These are phyloP conservation scores for Zasmidium citrigriseum DNA, from an alignment of 2,329 filamentous ascomycete genomes.

Conservation along the genomic window DNA sequence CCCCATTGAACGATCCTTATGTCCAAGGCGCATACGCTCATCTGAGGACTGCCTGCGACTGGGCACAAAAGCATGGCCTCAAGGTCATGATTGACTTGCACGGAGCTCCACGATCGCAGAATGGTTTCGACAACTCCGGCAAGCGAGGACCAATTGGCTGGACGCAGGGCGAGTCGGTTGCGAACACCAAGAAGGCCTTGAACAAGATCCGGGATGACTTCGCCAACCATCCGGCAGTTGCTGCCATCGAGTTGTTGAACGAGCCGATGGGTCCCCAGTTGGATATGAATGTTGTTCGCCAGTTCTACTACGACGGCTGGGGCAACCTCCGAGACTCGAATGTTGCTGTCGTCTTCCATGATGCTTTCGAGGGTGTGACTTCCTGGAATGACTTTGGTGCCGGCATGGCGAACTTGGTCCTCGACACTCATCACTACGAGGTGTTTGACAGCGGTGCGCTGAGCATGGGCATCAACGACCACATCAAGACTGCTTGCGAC, in stretches of 20 bases:
- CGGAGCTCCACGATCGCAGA: slow-evolving; percentile 64
- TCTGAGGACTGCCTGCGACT: slow-evolving; percentile 50
- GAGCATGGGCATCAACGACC: slow-evolving; percentile 39
- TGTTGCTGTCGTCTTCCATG: slow-evolving; percentile 48
- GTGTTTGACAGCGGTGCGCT: slow-evolving; percentile 45
- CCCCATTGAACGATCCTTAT: slow-evolving; percentile 56
- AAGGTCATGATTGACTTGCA: slow-evolving; percentile 70
- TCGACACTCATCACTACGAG: slow-evolving; percentile 52
- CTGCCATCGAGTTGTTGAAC: slow-evolving; percentile 50
- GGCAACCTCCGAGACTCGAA: slow-evolving; percentile 44
- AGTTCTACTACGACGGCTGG: slow-evolving; percentile 53
- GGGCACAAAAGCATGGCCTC: slow-evolving; percentile 58
- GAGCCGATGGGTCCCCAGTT: slow-evolving; percentile 48
- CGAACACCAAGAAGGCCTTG: slow-evolving; percentile 43
- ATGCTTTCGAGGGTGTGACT: slow-evolving; percentile 48
- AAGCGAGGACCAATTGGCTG: slow-evolving; percentile 48
- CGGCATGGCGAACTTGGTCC: slow-evolving; percentile 46
- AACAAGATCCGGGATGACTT: slow-evolving; percentile 51
- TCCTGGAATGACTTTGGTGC: slow-evolving; percentile 47
- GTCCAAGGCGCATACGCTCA: slow-evolving; percentile 49
- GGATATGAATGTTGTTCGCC: slow-evolving; percentile 44
- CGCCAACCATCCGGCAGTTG: slow-evolving; percentile 47
- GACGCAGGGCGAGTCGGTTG: slow-evolving; percentile 46
- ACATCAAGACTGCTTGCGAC: slow-evolving; percentile 45
- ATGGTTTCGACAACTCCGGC: slow-evolving; percentile 69